Evolutionary conservation across 2,329 filamentous ascomycete species (phyloP).

Genomic region (Pyrenophora teres): DNA sequence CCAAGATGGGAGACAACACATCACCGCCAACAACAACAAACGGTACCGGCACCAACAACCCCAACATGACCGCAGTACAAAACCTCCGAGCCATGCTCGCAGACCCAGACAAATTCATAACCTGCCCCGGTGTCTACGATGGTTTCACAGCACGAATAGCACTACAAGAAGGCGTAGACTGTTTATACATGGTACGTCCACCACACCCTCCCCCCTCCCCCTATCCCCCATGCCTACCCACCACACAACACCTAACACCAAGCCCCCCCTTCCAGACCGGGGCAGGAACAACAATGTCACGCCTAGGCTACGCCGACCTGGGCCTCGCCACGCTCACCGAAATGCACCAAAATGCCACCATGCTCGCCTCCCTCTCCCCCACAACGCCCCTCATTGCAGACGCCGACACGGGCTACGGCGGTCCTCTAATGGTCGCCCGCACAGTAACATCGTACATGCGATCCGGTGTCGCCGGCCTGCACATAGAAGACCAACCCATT

Average conservation of each 20-base stretch:
- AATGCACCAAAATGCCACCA: conserved; percentile 66
- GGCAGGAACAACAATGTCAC: conserved; percentile 65
- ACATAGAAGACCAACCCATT: conserved; percentile 67
- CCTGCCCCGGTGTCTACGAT: conserved; percentile 71
- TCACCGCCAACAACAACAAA: conserved; percentile 1
- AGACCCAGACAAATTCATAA: conserved; percentile 49
- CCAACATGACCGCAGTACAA: conserved; percentile 32
- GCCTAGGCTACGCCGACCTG: conserved; percentile 66
- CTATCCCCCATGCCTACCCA: background rate
- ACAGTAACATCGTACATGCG: conserved; percentile 60
- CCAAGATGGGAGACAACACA: conserved; percentile 5
- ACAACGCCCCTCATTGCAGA: conserved; percentile 64
- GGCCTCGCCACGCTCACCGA: conserved; percentile 66
- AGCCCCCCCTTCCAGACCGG: conserved; percentile 57
- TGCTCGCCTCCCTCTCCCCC: conserved; percentile 65
- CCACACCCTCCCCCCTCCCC: background rate
- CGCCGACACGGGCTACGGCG: conserved; percentile 62
- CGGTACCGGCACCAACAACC: conserved; percentile 6
- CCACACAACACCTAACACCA: background rate
- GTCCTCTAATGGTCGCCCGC: conserved; percentile 53
- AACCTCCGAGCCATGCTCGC: conserved; percentile 40
- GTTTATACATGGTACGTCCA: conserved; percentile 66
- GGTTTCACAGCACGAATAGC: conserved; percentile 69
- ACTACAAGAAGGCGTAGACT: conserved; percentile 65
- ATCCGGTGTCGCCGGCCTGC: conserved; percentile 62